Evolutionary conservation across 116 monocot species (phyloP).

Genomic region (Zostera marina): DNA sequence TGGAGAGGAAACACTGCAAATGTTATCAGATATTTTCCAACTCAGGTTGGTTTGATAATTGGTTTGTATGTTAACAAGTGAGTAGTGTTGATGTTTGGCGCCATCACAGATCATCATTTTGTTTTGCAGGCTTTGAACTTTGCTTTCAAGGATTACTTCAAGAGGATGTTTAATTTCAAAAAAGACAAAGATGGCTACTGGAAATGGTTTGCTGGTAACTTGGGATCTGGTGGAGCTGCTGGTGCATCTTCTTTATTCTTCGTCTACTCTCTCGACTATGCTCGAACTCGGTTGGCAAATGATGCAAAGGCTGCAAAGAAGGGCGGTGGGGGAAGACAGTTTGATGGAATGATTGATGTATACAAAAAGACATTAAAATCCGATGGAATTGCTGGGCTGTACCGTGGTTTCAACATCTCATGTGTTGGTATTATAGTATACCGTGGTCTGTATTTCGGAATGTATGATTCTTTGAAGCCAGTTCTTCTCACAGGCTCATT

Average conservation of each 20-base stretch:
- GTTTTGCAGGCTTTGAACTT: conserved; percentile 42
- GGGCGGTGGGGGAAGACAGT: conserved; percentile 59
- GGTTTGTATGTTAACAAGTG: not conserved
- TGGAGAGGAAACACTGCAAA: conserved; percentile 36
- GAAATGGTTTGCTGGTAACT: conserved; percentile 57
- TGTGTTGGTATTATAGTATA: conserved; percentile 50
- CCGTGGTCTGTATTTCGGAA: conserved; percentile 50
- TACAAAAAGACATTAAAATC: conserved; percentile 50
- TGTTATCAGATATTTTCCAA: conserved; percentile 35
- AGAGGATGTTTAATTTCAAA: conserved; percentile 44
- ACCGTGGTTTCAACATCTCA: conserved; percentile 56
- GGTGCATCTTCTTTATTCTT: conserved; percentile 65
- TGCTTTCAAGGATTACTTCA: conserved; percentile 60
- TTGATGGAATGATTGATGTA: conserved; percentile 68
- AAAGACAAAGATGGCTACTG: conserved; percentile 51
- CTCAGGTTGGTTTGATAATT: conserved; percentile 12
- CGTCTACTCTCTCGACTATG: conserved; percentile 77
- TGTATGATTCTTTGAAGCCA: conserved; percentile 17
- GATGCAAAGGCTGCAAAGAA: conserved; percentile 59
- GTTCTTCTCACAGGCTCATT: conserved; percentile 7
- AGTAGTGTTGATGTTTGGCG: not conserved
- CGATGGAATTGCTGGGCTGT: conserved; percentile 50
- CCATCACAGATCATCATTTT: not conserved
- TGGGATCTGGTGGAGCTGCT: conserved; percentile 56
- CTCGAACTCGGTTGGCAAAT: conserved; percentile 51